Percentiles rank a stretch among this genome's conserved stretches.
These are phyloP conservation scores for Liquidambar formosana DNA, from an alignment of 164 flowering plant genomes.

Conservation along the genomic window DNA sequence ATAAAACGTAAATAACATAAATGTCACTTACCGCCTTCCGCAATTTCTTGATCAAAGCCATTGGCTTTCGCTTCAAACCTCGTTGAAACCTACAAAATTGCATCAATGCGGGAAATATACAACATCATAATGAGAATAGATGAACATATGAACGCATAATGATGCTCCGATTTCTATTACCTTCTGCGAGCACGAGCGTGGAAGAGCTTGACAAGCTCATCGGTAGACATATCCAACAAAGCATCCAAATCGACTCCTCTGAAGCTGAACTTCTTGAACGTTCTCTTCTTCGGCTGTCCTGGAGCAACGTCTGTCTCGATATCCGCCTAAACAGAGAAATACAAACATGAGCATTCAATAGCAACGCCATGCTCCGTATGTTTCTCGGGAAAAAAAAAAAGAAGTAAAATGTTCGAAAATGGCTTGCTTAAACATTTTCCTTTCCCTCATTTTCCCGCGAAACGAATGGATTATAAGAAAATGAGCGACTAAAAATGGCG, in stretches of 20 bases:
- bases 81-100: constrained; percentile 17
- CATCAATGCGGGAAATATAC: background rate
- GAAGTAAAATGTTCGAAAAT: too few species aligned
- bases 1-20: too few species aligned
- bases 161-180: background rate
- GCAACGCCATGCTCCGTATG: too few species aligned
- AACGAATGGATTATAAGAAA: too few species aligned
- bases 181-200: constrained; percentile 31
- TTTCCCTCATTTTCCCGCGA: too few species aligned
- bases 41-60: constrained; percentile 29
- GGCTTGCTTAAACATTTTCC: too few species aligned
- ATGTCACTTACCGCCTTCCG: constrained; percentile 11
- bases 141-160: too few species aligned
- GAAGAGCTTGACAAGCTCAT: constrained; percentile 40
- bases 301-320: constrained; percentile 16
- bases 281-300: constrained; percentile 33
- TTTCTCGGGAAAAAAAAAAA: too few species aligned
- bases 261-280: constrained; percentile 33
- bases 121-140: too few species aligned
- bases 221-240: constrained; percentile 30
- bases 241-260: constrained; percentile 38
- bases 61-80: constrained; percentile 20
- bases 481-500: too few species aligned
- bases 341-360: too few species aligned
- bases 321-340: too few species aligned